Conservation (phyloP, 1,284 basidiomycete species). For the Mycosarcoma mackinlayi region DNA sequence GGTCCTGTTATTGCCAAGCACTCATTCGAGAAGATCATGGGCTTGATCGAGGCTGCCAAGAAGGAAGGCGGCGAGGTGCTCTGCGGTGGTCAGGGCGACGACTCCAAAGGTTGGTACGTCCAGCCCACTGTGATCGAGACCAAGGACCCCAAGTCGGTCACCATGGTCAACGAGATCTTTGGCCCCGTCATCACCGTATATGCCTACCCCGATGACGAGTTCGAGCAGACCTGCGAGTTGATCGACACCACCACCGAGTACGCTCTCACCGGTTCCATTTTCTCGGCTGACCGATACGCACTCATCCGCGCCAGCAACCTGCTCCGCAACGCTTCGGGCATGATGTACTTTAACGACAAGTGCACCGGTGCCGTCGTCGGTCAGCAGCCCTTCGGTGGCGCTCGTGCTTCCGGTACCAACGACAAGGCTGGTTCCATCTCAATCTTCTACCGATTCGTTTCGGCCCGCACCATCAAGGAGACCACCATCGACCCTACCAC, state of each 20-base stretch:
- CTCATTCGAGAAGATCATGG: constrained; percentile 87
- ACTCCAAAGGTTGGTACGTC: constrained; percentile 91
- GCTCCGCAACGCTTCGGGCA: constrained; percentile 66
- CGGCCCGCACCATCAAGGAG: constrained; percentile 94
- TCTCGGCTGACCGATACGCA: constrained; percentile 65
- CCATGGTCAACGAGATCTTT: constrained; percentile 96
- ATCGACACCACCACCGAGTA: constrained; percentile 90
- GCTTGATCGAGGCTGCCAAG: constrained; percentile 89
- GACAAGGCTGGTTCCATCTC: constrained; percentile 94
- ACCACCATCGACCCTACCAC: constrained; percentile 70
- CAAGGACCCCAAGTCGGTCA: constrained; percentile 88
- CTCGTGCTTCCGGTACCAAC: constrained; percentile 91
- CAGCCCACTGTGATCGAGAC: constrained; percentile 95
- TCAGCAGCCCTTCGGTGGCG: constrained; percentile 97
- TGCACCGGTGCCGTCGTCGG: constrained; percentile 83
- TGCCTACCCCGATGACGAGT: constrained; percentile 72
- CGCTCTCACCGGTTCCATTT: constrained; percentile 73
- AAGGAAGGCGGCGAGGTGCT: constrained; percentile 87
- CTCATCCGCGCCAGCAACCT: constrained; percentile 63
- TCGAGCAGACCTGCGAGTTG: constrained; percentile 84
- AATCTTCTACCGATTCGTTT: constrained; percentile 75
- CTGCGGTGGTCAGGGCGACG: constrained; percentile 83
- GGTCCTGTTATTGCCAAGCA: constrained; percentile 91
- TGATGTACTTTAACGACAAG: constrained; percentile 70
- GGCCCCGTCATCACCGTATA: constrained; percentile 91